Evolutionary conservation across 148 eudicot species (phyloP), one percentile per base, ranked within the genome.

Genomic region (Talinum fruticosum): DNA sequence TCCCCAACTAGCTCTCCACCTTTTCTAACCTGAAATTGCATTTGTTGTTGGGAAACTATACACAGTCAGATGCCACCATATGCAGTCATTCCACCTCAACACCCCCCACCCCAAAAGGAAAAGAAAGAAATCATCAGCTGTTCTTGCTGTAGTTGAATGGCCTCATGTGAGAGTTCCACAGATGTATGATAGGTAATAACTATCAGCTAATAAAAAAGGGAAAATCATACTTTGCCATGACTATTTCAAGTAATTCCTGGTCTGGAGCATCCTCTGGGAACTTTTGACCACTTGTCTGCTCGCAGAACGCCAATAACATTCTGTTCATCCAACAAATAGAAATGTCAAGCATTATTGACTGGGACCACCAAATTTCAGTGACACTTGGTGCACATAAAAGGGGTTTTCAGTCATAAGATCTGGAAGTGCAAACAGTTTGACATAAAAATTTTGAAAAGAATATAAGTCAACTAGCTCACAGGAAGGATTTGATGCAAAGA

Each of bases 191-290:
- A 30, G 33, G 34, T 1, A 28, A 26, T 28, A 21, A 10, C 69
- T 32, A 68, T 57, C 29, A 82, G 74, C 34, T 78, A 69, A 15
- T 18, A 68, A 68, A 15, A 64, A 34, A 21, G 69, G 10, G 76
- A 78, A 35, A 19, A 62, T n/a, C 78, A 33, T 75, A 95, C 99
- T 95, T 91, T 57, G 49, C 75, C 99, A 96, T 96, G 28, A 96
- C 98, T 78, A 93, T 82, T 81, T 93, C 98, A 82, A 96, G 94
- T 87, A 96, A 84, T 85, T 93, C 90, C 85, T 90, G 97, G 78
- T 96, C 99, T 73, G 99, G 82, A 73, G 91, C 89, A 88, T 89
- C 79, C 72, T 78, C 83, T 30, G 88, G 92, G 79, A 84, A 79
- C 53, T 88, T 89, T 85, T 90, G 85, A 66, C 98, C 91, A 72